Percentiles rank a stretch among this genome's conserved stretches.
phyloP scores from a whole-genome alignment of 2,329 filamentous ascomycete genomes.

The Pseudopyricularia cyperi region DNA sequence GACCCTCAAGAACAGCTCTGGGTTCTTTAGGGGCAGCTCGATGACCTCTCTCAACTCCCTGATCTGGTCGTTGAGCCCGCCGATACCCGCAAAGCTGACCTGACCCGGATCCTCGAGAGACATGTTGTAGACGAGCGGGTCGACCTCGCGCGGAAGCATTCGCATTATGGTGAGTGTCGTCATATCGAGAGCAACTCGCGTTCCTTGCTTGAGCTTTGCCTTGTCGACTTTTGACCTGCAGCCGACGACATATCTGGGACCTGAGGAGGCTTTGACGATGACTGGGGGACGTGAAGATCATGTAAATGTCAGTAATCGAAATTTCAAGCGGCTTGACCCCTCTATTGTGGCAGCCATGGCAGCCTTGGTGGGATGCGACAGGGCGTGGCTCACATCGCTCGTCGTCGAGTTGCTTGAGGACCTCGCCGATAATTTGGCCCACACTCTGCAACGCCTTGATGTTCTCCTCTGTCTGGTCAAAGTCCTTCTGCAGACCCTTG shows the following conservation, averaged over 20 bases:
- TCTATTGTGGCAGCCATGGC: not conserved
- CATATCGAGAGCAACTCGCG: slow-evolving; percentile 95
- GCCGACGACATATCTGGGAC: slow-evolving; percentile 93
- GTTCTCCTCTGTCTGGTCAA: slow-evolving; percentile 95
- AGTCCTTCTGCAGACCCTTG: slow-evolving; percentile 88
- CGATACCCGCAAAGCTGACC: slow-evolving; percentile 94
- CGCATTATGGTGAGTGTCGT: slow-evolving; percentile 99
- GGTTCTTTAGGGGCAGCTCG: slow-evolving; percentile 95
- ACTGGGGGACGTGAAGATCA: slow-evolving; percentile 39
- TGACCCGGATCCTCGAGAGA: slow-evolving; percentile 95
- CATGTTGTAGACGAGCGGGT: slow-evolving; percentile 99
- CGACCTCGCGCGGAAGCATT: slow-evolving; percentile 96
- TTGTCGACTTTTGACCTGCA: slow-evolving; percentile 98
- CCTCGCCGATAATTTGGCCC: slow-evolving; percentile 97
- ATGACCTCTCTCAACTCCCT: slow-evolving; percentile 95
- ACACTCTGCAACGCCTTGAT: slow-evolving; percentile 99
- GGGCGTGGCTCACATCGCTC: slow-evolving; percentile 70
- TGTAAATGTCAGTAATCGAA: not conserved
- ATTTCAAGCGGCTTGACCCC: not conserved
- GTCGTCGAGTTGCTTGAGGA: slow-evolving; percentile 96
- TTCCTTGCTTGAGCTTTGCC: slow-evolving; percentile 93
- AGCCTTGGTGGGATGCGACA: not conserved
- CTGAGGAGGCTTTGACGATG: slow-evolving; percentile 96
- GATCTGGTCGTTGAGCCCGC: slow-evolving; percentile 96
- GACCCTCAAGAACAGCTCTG: slow-evolving; percentile 89